Evolutionary conservation across 2,329 filamentous ascomycete genomes (phyloP).

Genomic region (Westerdykella ornata): DNA sequence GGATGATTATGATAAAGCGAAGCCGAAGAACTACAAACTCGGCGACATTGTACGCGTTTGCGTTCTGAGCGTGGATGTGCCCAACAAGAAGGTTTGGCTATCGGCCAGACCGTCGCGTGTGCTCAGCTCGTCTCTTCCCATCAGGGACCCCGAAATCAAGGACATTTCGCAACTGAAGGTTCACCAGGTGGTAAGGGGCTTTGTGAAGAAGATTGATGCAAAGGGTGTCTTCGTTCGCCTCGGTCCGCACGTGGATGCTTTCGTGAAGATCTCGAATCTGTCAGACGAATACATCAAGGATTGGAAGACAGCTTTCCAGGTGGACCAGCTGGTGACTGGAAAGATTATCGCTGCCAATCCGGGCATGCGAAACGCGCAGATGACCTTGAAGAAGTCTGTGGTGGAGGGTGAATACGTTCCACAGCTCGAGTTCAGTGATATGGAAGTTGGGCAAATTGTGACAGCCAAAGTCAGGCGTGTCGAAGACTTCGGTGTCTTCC

Average conservation of each 20-base stretch:
- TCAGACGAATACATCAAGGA: slow-evolving; percentile 90
- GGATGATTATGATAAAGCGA: slow-evolving; percentile 78
- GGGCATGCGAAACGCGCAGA: slow-evolving; percentile 64
- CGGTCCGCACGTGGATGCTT: slow-evolving; percentile 71
- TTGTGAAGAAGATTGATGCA: slow-evolving; percentile 82
- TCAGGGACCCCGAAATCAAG: slow-evolving; percentile 74
- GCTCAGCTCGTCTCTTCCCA: slow-evolving; percentile 72
- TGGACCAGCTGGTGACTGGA: slow-evolving; percentile 86
- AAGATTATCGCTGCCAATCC: slow-evolving; percentile 69
- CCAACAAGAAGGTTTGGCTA: slow-evolving; percentile 77
- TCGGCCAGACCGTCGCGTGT: slow-evolving; percentile 83
- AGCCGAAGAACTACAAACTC: slow-evolving; percentile 67
- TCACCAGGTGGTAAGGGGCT: slow-evolving; percentile 79
- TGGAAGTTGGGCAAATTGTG: slow-evolving; percentile 72
- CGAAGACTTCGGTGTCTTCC: slow-evolving; percentile 90
- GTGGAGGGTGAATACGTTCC: slow-evolving; percentile 73
- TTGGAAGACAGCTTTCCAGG: slow-evolving; percentile 83
- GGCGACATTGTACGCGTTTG: slow-evolving; percentile 86
- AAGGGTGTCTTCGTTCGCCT: slow-evolving; percentile 83
- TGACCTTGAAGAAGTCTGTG: slow-evolving; percentile 80
- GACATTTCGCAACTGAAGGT: slow-evolving; percentile 63
- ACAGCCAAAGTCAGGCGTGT: slow-evolving; percentile 91
- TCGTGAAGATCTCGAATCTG: slow-evolving; percentile 79
- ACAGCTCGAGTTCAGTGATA: slow-evolving; percentile 65
- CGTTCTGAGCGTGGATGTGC: slow-evolving; percentile 68